Evolutionary conservation across 2,329 filamentous ascomycete species (phyloP).

Genomic region (Chaetothyriales sp.): DNA sequence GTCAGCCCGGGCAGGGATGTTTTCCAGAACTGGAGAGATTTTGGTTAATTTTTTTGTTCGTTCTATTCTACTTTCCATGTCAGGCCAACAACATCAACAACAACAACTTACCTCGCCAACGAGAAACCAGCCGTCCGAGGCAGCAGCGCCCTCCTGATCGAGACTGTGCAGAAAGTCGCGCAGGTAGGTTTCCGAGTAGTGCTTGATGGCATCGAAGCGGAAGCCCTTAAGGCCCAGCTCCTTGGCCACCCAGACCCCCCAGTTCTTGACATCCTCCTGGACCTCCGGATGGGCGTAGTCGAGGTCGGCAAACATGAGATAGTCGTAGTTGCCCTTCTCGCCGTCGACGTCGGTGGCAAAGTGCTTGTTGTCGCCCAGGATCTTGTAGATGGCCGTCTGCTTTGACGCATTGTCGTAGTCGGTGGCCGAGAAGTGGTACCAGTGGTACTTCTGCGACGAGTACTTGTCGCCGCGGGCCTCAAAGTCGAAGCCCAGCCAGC

Average conservation of each 20-base stretch:
- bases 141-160: conserved; percentile 32
- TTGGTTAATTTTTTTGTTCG: too few species aligned
- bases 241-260: conserved; percentile 47
- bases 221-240: conserved; percentile 45
- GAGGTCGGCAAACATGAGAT: conserved; percentile 35
- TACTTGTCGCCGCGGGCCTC: conserved; percentile 41
- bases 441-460: conserved; percentile 42
- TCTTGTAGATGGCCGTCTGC: conserved; percentile 45
- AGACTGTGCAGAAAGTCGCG: conserved; percentile 42
- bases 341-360: conserved; percentile 43
- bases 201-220: conserved; percentile 52
- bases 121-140: conserved; percentile 45
- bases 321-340: conserved; percentile 43
- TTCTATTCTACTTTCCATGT: too few species aligned
- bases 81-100: too few species aligned
- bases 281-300: conserved; percentile 47
- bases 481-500: conserved; percentile 49
- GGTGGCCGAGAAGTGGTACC: conserved; percentile 46
- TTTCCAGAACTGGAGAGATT: conserved; percentile 40
- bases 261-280: conserved; percentile 42
- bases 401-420: conserved; percentile 42
- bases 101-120: conserved; percentile 2
- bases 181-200: conserved; percentile 44
- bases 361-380: conserved; percentile 42
- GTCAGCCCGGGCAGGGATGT: conserved; percentile 38